A percentile compares a stretch with the other conserved stretches of the same genome.
These are phyloP conservation scores for Isabelozyma pseudorhagii DNA, from an alignment of 805 yeast species.

Conservation along the genomic window DNA sequence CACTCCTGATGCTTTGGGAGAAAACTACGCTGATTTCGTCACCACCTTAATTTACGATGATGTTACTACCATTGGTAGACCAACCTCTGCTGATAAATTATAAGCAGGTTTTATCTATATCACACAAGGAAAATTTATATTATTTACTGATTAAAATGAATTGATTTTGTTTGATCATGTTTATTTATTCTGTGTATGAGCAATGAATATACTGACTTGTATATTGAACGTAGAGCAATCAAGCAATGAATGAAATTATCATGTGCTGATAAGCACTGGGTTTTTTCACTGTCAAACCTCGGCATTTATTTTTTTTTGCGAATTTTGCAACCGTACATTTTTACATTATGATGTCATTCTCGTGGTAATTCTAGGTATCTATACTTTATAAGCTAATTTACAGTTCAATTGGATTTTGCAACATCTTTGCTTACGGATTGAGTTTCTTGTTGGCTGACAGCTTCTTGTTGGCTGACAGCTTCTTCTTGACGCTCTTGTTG, in stretches of 20 bases:
- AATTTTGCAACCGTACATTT: too few relatives aligned
- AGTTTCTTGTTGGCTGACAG: too few relatives aligned
- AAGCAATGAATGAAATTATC: neutral
- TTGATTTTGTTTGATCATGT: neutral
- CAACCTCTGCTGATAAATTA: conserved; percentile 39
- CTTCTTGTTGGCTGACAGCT: too few relatives aligned
- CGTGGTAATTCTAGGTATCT: too few relatives aligned
- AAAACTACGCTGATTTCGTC: conserved; percentile 71
- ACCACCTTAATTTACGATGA: conserved; percentile 77
- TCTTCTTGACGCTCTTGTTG: too few relatives aligned
- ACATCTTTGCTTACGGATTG: too few relatives aligned
- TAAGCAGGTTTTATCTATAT: conserved; percentile 10
- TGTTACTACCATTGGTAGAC: conserved; percentile 52
- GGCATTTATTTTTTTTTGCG: too few relatives aligned
- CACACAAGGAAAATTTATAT: neutral
- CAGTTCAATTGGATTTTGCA: too few relatives aligned
- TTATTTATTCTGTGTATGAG: neutral
- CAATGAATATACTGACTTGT: neutral
- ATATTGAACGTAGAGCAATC: too few relatives aligned
- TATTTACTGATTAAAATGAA: neutral
- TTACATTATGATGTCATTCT: too few relatives aligned
- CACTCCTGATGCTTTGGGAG: conserved; percentile 69
- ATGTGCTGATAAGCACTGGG: neutral
- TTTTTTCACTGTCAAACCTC: too few relatives aligned
- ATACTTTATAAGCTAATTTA: too few relatives aligned